Evolutionary conservation across 2,329 filamentous ascomycete genomes (phyloP).

Genomic region (Xylariales sp.): DNA sequence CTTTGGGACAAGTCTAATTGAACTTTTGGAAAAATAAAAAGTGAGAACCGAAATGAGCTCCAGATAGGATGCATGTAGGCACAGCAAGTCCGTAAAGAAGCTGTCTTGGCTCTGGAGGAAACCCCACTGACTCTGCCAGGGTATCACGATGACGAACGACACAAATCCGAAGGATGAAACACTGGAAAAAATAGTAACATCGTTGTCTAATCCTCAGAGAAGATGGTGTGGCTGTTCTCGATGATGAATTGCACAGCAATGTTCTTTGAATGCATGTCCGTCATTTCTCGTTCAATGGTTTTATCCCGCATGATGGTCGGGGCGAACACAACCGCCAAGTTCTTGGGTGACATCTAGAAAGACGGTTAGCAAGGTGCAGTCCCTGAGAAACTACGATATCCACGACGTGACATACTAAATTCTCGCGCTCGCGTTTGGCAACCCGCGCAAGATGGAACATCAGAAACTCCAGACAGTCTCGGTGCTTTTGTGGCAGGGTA

Average conservation of each 20-base stretch:
- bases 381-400: not conserved
- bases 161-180: too few species aligned
- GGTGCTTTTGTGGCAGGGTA: constrained; percentile 76
- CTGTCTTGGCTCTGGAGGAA: too few species aligned
- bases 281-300: constrained; percentile 90
- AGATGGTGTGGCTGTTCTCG: constrained; percentile 82
- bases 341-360: constrained; percentile 85
- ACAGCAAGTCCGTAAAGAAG: too few species aligned
- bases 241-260: constrained; percentile 88
- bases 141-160: too few species aligned
- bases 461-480: constrained; percentile 87
- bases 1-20: not conserved
- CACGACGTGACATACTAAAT: constrained; percentile 74
- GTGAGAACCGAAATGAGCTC: not conserved
- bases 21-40: too few species aligned
- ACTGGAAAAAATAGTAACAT: too few species aligned
- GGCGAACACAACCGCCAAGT: constrained; percentile 93
- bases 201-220: constrained; percentile 49
- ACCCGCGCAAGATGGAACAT: constrained; percentile 91
- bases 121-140: too few species aligned
- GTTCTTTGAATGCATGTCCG: constrained; percentile 92
- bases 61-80: too few species aligned
- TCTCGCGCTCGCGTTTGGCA: constrained; percentile 75
- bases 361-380: constrained; percentile 11
- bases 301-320: constrained; percentile 94